Percentiles rank a stretch among this genome's conserved stretches.
Evolutionary conservation across 306 rosid genomes (phyloP).

Genomic region (Ammopiptanthus mongolicus): DNA sequence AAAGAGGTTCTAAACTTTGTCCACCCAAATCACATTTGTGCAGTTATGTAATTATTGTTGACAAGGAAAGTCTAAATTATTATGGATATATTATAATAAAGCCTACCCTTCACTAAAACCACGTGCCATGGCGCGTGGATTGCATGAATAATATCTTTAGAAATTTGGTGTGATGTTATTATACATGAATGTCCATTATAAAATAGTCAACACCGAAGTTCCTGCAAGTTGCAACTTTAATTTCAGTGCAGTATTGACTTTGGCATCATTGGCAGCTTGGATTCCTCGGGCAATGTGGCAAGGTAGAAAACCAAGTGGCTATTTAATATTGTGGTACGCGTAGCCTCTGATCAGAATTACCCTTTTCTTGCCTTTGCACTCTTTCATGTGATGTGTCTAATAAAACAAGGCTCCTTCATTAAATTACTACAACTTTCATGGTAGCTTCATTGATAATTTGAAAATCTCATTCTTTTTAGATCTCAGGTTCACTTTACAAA

Average conservation of each 20-base stretch:
- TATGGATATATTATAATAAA: neutral
- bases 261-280: conserved; percentile 4
- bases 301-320: conserved; percentile 5
- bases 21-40: neutral
- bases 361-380: neutral
- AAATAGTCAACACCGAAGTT: conserved; percentile 22
- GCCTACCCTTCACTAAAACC: conserved; percentile 24
- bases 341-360: conserved; percentile 20
- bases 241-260: conserved; percentile 47
- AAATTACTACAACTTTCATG: neutral
- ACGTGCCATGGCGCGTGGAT: conserved; percentile 43
- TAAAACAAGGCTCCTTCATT: conserved; percentile 9
- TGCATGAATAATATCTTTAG: neutral
- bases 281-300: conserved; percentile 20
- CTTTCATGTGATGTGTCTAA: conserved; percentile 17
- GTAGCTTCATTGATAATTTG: conserved; percentile 27
- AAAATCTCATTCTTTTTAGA: conserved; percentile 29
- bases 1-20: neutral
- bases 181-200: conserved; percentile 17
- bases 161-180: neutral
- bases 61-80: conserved; percentile 3
- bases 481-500: conserved; percentile 38
- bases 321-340: conserved; percentile 24
- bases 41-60: conserved; percentile 7
- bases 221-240: conserved; percentile 22